Evolutionary conservation across 116 monocot genomes (phyloP), one percentile per base, ranked within the genome.

Genomic region (Cymodocea nodosa): DNA sequence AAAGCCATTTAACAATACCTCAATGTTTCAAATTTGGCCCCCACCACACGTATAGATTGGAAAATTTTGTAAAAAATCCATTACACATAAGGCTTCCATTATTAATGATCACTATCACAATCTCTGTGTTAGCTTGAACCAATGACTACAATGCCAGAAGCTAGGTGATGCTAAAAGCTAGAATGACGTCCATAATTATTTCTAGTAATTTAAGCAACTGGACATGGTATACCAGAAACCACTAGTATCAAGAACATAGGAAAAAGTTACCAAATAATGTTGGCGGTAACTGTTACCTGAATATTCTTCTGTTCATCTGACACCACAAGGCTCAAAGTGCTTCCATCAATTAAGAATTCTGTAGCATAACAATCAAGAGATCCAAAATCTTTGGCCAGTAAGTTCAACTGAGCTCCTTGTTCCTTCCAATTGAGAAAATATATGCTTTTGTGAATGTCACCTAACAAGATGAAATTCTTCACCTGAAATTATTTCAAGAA

Each of bases 391-490:
- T 97, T 97, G 4, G 97, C 91, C 70, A 97, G 74, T 68, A 97
- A 71, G 68, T 78, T 97, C 61, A 97, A 68, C 50, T 97, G 97
- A 67, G 91, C 81, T 77, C 90, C 91, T 73, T 97, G 91, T 70
- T 97, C 97, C 80, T 91, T 97, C 97, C 97, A 97, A 62, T 74
- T 97, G 19, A 97, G 84, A 66, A 97, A 97, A 68, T 88, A 97
- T 65, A 97, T 82, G 74, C 95, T 97, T 78, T 97, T 97, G 51
- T 97, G 95, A 61, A 97, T 79, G 70, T 91, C 97, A 56, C 97
- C 97, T 66, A 97, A 74, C 63, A 97, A 68, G 39, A 97, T 76
- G 69, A 97, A 97, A 66, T 97, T 97, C 65, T 97, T 97, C 2
- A 97, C 97, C 97, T 97, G 77, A 70, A 71, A 81, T 59, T 22